Evolutionary conservation across 495 filamentous ascomycete genomes (phyloP).

Genomic region (Oidiodendron maius): DNA sequence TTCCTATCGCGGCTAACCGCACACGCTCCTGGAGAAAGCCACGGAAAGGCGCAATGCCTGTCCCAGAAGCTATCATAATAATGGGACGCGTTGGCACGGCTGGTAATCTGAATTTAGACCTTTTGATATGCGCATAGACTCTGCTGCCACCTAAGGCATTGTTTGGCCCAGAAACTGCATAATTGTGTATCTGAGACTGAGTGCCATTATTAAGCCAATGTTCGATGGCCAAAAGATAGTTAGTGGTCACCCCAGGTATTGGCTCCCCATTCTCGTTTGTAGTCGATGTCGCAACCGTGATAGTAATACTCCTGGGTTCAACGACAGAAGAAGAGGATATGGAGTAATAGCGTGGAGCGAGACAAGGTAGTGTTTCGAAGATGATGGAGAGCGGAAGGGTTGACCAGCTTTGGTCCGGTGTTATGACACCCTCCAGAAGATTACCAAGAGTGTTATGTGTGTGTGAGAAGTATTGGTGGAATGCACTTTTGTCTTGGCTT

Average conservation of each 20-base stretch:
- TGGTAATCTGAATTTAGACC: constrained; percentile 54
- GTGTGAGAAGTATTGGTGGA: neutral
- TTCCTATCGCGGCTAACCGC: constrained; percentile 23
- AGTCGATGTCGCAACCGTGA: constrained; percentile 8
- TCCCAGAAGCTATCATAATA: constrained; percentile 55
- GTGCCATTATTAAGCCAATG: neutral
- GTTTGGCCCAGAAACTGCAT: constrained; percentile 30
- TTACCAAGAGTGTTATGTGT: constrained; percentile 9
- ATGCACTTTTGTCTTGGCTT: constrained; percentile 4
- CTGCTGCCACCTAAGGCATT: constrained; percentile 19
- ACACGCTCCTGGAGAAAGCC: constrained; percentile 44
- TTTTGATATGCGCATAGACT: constrained; percentile 1
- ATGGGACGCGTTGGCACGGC: constrained; percentile 51
- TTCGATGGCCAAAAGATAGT: constrained; percentile 7
- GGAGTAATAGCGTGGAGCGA: constrained; percentile 20
- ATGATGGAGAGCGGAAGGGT: constrained; percentile 10
- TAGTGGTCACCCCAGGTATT: constrained; percentile 10
- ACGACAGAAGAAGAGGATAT: constrained; percentile 20
- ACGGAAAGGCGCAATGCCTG: constrained; percentile 51
- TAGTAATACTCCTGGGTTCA: constrained; percentile 6
- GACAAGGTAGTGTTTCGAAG: constrained; percentile 6
- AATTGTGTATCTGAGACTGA: constrained; percentile 4
- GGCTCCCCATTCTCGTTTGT: neutral
- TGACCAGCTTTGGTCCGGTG: constrained; percentile 1
- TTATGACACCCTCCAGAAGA: neutral